phyloP scores from a whole-genome alignment of 495 filamentous ascomycete genomes.

The Thermothielavioides terrestris region DNA sequence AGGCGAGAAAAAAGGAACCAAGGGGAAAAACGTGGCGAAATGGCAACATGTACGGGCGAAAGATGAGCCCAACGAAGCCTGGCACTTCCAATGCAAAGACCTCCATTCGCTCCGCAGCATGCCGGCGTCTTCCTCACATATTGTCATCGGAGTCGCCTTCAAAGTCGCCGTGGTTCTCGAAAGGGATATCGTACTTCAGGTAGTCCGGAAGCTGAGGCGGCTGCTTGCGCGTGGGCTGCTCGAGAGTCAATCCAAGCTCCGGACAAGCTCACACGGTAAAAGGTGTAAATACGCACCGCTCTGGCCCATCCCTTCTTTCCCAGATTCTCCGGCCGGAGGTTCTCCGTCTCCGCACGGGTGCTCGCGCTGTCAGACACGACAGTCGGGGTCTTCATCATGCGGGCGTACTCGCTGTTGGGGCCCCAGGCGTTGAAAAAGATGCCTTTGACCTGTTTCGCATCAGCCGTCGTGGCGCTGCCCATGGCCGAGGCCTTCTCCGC shows the following conservation, averaged over 20 bases:
- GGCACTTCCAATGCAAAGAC: too few species aligned
- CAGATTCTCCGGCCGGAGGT: background rate
- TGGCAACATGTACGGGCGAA: too few species aligned
- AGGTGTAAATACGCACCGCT: conserved; percentile 3
- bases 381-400: conserved; percentile 3
- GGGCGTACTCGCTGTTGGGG: conserved; percentile 6
- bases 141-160: background rate
- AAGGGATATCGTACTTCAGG: background rate
- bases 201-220: conserved; percentile 9
- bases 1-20: too few species aligned
- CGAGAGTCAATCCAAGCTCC: background rate
- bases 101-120: background rate
- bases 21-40: too few species aligned
- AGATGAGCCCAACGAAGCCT: too few species aligned
- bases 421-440: conserved; percentile 13
- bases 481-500: background rate
- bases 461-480: background rate
- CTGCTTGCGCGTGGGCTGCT: conserved; percentile 6
- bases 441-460: background rate
- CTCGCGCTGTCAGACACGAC: background rate
- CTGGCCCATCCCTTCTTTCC: conserved; percentile 12
- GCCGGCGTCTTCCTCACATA: too few species aligned
- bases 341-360: background rate
- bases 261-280: background rate
- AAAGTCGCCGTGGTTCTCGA: background rate